A percentile compares a stretch with the other conserved stretches of the same genome.
Evolutionary conservation across 768 basidiomycete species (phyloP).

Genomic region (Hydnomerulius pinastri): DNA sequence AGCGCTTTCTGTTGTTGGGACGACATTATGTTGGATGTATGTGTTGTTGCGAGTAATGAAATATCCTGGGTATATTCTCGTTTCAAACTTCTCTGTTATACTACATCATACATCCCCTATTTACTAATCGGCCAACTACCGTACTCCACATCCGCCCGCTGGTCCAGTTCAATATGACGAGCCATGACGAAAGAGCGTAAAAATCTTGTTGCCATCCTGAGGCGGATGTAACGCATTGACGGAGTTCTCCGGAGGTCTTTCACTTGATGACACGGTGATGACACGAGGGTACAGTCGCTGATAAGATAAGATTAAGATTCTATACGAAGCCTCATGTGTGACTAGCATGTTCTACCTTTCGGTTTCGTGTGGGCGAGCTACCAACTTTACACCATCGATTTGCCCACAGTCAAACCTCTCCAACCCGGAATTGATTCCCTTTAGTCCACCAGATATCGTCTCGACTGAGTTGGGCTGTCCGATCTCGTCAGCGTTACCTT

Average conservation of each 20-base stretch:
- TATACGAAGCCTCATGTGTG: slow-evolving; percentile 21
- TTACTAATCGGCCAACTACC: slow-evolving; percentile 33
- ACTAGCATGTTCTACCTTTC: slow-evolving; percentile 33
- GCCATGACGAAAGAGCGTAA: slow-evolving; percentile 32
- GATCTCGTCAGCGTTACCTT: not conserved
- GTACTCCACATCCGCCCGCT: slow-evolving; percentile 28
- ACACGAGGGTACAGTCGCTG: slow-evolving; percentile 24
- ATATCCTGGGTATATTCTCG: not conserved
- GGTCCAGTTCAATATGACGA: slow-evolving; percentile 27
- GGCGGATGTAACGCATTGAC: slow-evolving; percentile 32
- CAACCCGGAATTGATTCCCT: slow-evolving; percentile 43
- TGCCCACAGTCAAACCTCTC: slow-evolving; percentile 40
- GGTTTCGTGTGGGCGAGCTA: slow-evolving; percentile 46
- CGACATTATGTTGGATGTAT: slow-evolving; percentile 13
- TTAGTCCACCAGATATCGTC: slow-evolving; percentile 42
- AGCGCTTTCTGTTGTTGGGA: slow-evolving; percentile 30
- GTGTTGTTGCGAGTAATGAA: slow-evolving; percentile 1
- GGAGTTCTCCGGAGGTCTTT: slow-evolving; percentile 31
- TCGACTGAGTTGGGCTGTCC: slow-evolving; percentile 46
- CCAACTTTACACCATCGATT: slow-evolving; percentile 47
- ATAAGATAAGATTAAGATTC: slow-evolving; percentile 23
- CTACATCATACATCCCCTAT: slow-evolving; percentile 23
- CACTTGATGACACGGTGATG: slow-evolving; percentile 16
- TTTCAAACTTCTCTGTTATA: slow-evolving; percentile 7
- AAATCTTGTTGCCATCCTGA: slow-evolving; percentile 33